These are phyloP conservation scores for Cladosporium sp. DNA, from an alignment of 2,329 filamentous ascomycete genomes.

Conservation along the genomic window DNA sequence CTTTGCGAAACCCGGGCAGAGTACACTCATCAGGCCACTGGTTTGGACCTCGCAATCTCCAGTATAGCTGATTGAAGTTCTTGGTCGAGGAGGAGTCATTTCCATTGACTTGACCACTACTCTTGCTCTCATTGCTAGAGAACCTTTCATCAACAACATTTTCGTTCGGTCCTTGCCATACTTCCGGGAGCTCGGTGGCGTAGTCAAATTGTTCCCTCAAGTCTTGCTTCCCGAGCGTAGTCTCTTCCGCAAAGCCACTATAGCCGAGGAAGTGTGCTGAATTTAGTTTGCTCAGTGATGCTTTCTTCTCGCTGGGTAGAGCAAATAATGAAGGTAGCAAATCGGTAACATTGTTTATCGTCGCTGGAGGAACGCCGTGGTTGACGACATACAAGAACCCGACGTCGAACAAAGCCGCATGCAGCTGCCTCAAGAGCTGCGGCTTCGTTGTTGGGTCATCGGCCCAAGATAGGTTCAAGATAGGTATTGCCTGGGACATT, in stretches of 20 bases:
- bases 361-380: slow-evolving; percentile 38
- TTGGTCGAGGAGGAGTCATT: slow-evolving; percentile 15
- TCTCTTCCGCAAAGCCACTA: slow-evolving; percentile 50
- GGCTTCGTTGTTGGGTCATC: slow-evolving; percentile 31
- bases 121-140: slow-evolving; percentile 23
- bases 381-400: slow-evolving; percentile 51
- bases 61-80: slow-evolving; percentile 34
- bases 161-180: slow-evolving; percentile 24
- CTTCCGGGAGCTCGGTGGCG: slow-evolving; percentile 47
- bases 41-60: slow-evolving; percentile 36
- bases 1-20: slow-evolving; percentile 29
- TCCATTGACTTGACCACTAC: neutral
- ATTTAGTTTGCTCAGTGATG: slow-evolving; percentile 40
- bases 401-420: slow-evolving; percentile 43
- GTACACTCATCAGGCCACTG: slow-evolving; percentile 30
- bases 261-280: slow-evolving; percentile 59
- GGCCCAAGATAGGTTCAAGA: slow-evolving; percentile 44
- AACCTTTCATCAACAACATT: slow-evolving; percentile 36
- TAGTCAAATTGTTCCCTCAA: slow-evolving; percentile 55
- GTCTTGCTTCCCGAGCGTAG: slow-evolving; percentile 48
- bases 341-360: slow-evolving; percentile 34
- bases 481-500: slow-evolving; percentile 34
- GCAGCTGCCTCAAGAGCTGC: slow-evolving; percentile 39
- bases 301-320: slow-evolving; percentile 35
- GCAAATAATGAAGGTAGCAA: slow-evolving; percentile 42